Base-by-base conservation (phyloP, 257 asterid genomes). In the Solanum dulcamara region DNA sequence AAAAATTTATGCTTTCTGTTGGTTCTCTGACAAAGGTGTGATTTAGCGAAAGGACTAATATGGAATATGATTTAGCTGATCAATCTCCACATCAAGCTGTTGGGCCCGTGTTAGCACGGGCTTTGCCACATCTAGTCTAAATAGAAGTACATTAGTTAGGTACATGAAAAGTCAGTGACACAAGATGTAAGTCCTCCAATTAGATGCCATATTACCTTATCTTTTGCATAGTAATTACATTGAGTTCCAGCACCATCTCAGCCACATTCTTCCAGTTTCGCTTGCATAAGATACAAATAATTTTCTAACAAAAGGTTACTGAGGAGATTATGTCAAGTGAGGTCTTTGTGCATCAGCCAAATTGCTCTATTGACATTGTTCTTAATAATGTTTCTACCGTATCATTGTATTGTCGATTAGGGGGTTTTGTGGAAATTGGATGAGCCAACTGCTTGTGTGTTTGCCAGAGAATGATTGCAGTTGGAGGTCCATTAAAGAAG, bases 401-500 rank as follows among this genome's bases (percentile, higher is more conserved):
- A 32, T 32, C 75, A 32, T 67, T 32, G 75, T 26, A 33, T 67
- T 67, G 22, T 66, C n/a, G 20, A 14, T 66, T 66, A 6, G 38
- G 42, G n/a, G 42, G 0, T 66, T 67, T 32, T 33, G 44, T 67
- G 14, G 7, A 67, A 33, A 28, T 17, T 67, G 44, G 44, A 66
- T 0, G 15, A 67, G 77, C 77, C 26, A 17, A 7, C n/a, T 67
- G 0, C 75, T 32, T 0, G 3, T 67, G 75, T 8, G 74, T 66
- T 66, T 64, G 38, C 3, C 32, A 0, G 72, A 30, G 30, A 57
- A 55, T 22, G 9, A 91, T 94, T 42, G 80, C 93, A 12, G 92
- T 93, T 72, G 96, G 96, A 38, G 99, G 97, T 57, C 1, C 86
- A 3, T 46, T 93, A 75, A 95, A 89, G 92, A 95, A 91, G 92